Conservation (phyloP, 768 basidiomycete genomes). For the Leucocoprinus leucothites region DNA sequence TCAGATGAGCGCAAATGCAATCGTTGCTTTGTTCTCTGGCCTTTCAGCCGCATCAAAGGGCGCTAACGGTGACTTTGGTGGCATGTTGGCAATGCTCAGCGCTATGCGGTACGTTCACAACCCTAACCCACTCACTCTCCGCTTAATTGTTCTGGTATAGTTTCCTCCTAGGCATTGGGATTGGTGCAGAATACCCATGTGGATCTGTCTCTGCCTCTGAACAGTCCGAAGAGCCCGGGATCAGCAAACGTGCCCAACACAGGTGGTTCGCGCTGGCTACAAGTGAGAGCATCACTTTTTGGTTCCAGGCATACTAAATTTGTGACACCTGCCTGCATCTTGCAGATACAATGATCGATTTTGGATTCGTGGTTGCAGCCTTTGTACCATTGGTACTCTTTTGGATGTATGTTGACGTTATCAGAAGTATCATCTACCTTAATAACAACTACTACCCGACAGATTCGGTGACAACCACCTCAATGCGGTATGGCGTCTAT, state of each 20-base stretch:
- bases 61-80: constrained; percentile 64
- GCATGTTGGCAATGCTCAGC: constrained; percentile 73
- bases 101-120: constrained; percentile 59
- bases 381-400: constrained; percentile 84
- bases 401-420: constrained; percentile 70
- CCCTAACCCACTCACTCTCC: not conserved
- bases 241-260: constrained; percentile 79
- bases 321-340: not conserved
- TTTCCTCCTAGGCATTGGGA: constrained; percentile 85
- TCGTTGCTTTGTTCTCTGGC: constrained; percentile 80
- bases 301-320: not conserved
- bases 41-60: constrained; percentile 84
- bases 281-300: constrained; percentile 44
- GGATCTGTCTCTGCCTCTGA: constrained; percentile 88
- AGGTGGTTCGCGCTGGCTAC: constrained; percentile 87
- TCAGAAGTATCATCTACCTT: not conserved
- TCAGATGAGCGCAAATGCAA: constrained; percentile 55
- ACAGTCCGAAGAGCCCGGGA: constrained; percentile 80
- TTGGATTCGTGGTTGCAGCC: constrained; percentile 74
- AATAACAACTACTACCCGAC: no score
- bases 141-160: constrained; percentile 30
- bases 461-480: constrained; percentile 80
- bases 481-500: constrained; percentile 82
- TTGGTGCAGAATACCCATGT: constrained; percentile 88
- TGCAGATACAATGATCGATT: constrained; percentile 80